Evolutionary conservation across 2,329 filamentous ascomycete genomes (phyloP), one percentile per base, ranked within the genome.

Genomic region (Alternaria rosae): DNA sequence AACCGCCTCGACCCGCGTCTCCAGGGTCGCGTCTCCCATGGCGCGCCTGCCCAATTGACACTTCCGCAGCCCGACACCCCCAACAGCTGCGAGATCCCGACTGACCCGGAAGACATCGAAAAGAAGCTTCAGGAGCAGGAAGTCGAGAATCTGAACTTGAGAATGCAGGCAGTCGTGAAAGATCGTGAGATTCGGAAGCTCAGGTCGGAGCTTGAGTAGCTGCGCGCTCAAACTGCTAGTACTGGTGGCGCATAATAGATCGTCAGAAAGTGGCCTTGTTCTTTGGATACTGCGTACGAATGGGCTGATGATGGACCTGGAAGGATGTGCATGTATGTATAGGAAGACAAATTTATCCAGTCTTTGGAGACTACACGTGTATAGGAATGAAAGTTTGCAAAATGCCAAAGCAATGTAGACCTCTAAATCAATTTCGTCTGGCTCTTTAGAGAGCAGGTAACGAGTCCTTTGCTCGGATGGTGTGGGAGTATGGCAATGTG

Each of bases 121-220:
- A 32, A 26, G 17, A 50, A 50, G 26, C 45, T 50, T 17, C 26
- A 50, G 11, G 45, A 50, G 1, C 45, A 50, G 26, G 26, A 30
- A 5, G n/a, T 50, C n/a, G 45, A 50, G 45, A 50, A 15, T 12
- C 13, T 50, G 17, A 50, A 50, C 15, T 21, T 50, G 17, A 50
- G 26, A 32, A 50, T 32, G n/a, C 15, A 50, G 11, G 26, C 26
- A 21, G 10, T 30, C 15, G 26, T 50, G 8, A 52, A 52, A 12
- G 21, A 23, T 38, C 21, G 30, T 12, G 20, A 42, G 43, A 53
- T 53, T 38, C 44, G 56, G 42, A 59, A 50, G 11, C 28, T 30
- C 1, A 38, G 35, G 35, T 15, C 35, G n/a, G 35, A 38, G 35
- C 8, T 38, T 5, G 35, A 38, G 35, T n/a, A 38, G 4, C 35